Percentiles rank a stretch among this genome's conserved stretches.
These are phyloP conservation scores for Asterionellopsis glacialis DNA, from an alignment of 108 stramenopile species.

Conservation along the genomic window DNA sequence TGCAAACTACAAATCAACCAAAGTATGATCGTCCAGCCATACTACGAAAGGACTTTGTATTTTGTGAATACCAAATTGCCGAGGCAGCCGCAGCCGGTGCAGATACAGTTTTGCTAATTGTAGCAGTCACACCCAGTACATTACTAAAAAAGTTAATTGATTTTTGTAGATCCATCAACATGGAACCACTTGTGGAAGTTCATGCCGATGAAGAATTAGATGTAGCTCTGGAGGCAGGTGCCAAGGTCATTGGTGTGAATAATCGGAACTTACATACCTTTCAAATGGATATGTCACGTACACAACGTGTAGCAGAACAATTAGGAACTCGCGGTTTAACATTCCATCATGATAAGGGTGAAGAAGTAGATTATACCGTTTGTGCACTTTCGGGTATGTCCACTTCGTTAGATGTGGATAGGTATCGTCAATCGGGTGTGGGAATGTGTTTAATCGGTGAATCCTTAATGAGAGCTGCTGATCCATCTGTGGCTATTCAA, in stretches of 20 bases:
- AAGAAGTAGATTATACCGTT: slow-evolving; percentile 29
- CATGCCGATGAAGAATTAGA: slow-evolving; percentile 85
- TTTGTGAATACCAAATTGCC: slow-evolving; percentile 84
- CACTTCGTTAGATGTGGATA: slow-evolving; percentile 72
- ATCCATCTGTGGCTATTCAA: slow-evolving; percentile 78
- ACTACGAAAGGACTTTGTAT: slow-evolving; percentile 94
- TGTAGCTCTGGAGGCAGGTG: slow-evolving; percentile 86
- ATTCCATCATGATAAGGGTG: slow-evolving; percentile 37
- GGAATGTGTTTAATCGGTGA: slow-evolving; percentile 97
- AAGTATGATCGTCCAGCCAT: slow-evolving; percentile 65
- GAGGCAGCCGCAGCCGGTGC: slow-evolving; percentile 93
- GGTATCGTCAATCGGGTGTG: slow-evolving; percentile 78
- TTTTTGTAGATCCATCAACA: slow-evolving; percentile 65
- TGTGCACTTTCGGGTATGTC: slow-evolving; percentile 91
- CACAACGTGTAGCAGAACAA: slow-evolving; percentile 68
- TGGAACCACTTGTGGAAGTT: slow-evolving; percentile 98
- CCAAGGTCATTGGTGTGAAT: slow-evolving; percentile 95
- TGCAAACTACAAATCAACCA: slow-evolving; percentile 29
- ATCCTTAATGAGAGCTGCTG: slow-evolving; percentile 92
- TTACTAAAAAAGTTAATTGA: slow-evolving; percentile 72
- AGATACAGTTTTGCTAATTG: slow-evolving; percentile 94
- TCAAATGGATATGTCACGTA: slow-evolving; percentile 89
- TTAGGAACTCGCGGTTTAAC: slow-evolving; percentile 39
- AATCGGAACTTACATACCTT: slow-evolving; percentile 98
- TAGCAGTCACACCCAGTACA: slow-evolving; percentile 76